Conservation (phyloP, 176 grass and related monocot genomes). For the Juncus effusus region DNA sequence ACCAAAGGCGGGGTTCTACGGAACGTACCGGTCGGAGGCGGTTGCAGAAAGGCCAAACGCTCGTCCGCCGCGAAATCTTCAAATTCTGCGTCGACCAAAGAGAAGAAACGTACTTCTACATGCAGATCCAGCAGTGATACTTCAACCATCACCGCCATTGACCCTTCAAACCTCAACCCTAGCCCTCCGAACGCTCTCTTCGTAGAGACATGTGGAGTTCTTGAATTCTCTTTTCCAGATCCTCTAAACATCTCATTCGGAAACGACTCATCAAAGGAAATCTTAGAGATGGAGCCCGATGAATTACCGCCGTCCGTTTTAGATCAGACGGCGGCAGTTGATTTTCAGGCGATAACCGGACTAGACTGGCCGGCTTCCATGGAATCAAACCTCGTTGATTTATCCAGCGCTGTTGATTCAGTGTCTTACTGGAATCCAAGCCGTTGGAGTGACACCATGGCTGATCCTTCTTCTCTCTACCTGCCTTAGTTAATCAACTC, state of each 20-base stretch:
- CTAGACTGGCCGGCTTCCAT: constrained; percentile 28
- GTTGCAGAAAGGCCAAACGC: constrained; percentile 33
- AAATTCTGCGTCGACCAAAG: not conserved
- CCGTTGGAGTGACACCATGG: constrained; percentile 17
- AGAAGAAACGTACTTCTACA: not conserved
- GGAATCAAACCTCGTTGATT: constrained; percentile 31
- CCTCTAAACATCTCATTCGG: not conserved
- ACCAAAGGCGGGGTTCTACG: constrained; percentile 47
- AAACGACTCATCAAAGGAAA: not conserved
- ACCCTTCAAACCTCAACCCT: not conserved
- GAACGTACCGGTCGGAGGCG: constrained; percentile 43
- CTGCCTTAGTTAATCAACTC: constrained; percentile 21
- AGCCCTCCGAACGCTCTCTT: not conserved
- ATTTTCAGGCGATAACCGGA: not conserved
- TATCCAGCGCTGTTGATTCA: constrained; percentile 20
- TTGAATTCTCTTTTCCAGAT: constrained; percentile 24
- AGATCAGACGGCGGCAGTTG: constrained; percentile 5
- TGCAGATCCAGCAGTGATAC: constrained; percentile 11
- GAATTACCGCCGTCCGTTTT: not conserved
- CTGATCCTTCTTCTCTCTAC: constrained; percentile 28
- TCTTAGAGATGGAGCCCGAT: constrained; percentile 6
- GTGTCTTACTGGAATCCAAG: constrained; percentile 34
- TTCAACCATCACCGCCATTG: constrained; percentile 7
- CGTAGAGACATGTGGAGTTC: not conserved
- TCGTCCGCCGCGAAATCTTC: constrained; percentile 18